Evolutionary conservation across 1,139 yeast genomes (phyloP).

Genomic region (Hansenula sp.): DNA sequence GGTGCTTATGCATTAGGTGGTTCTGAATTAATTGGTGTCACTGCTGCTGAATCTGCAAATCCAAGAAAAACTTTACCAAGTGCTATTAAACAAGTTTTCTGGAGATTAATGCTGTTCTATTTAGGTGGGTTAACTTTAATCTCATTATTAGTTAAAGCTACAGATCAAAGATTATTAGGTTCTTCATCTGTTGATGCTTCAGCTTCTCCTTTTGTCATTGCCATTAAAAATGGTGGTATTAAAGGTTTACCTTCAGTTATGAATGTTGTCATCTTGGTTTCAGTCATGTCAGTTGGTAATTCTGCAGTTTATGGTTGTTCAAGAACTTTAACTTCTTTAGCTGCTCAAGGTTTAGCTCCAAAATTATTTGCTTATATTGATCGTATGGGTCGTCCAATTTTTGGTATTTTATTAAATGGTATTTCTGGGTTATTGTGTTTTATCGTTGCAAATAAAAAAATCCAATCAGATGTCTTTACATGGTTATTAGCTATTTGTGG

Average conservation of each 20-base stretch:
- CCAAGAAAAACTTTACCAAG: conserved; percentile 61
- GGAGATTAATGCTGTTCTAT: conserved; percentile 64
- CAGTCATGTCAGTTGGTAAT: conserved; percentile 63
- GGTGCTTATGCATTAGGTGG: conserved; percentile 85
- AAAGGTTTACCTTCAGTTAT: conserved; percentile 59
- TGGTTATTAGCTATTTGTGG: conserved; percentile 82
- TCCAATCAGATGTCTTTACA: conserved; percentile 53
- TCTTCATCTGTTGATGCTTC: conserved; percentile 46
- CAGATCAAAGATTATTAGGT: conserved; percentile 39
- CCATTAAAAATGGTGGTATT: conserved; percentile 54
- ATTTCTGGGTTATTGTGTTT: conserved; percentile 64
- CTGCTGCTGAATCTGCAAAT: conserved; percentile 75
- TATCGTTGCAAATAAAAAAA: conserved; percentile 56
- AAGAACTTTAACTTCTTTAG: conserved; percentile 73
- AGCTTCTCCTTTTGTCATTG: conserved; percentile 67
- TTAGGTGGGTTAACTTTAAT: conserved; percentile 52
- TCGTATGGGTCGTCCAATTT: conserved; percentile 71
- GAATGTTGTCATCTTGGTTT: conserved; percentile 62
- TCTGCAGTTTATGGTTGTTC: conserved; percentile 69
- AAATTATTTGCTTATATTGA: conserved; percentile 65
- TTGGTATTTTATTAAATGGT: conserved; percentile 53
- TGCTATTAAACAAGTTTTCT: conserved; percentile 65
- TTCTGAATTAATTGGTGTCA: conserved; percentile 69
- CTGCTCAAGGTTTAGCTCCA: conserved; percentile 75
- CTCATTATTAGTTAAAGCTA: conserved; percentile 57